Evolutionary conservation across 2,329 filamentous ascomycete species (phyloP), one percentile per base, ranked within the genome.

Genomic region (Orbilia brochopaga): DNA sequence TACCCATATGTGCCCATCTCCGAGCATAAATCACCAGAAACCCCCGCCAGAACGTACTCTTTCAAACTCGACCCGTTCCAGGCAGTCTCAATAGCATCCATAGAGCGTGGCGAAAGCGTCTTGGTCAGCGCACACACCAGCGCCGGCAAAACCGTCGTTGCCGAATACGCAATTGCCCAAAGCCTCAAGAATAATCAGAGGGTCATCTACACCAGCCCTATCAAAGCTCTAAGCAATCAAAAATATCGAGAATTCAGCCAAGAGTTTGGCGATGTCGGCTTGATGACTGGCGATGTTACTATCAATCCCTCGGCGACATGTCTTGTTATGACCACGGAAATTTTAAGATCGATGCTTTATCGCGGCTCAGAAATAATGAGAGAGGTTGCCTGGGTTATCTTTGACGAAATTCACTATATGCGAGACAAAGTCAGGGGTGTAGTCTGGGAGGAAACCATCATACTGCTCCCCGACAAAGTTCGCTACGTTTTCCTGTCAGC

Each of bases 371-470:
- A 99, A 82, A 97, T 99, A 75, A 99, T 99, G 93, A 91, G 94
- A 75, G 94, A 99, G 82, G 95, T 99, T 1, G 92, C 90, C 13
- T 99, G 94, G 94, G 95, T 99, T 1, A 84, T 99, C 1, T 99
- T 99, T 77, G 94, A 99, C 80, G 94, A 99, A 80, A 96, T 99
- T 74, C 94, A 99, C 80, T 99, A 99, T 81, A 89, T 99, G 87
- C 88, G 94, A 78, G 94, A 99, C 81, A 95, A 95, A 80, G 83
- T 87, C 56, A 86, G 94, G 80, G 94, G 94, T 83, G 94, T 99
- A 0, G 94, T 99, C 1, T 99, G 94, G 94, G 94, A 99, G 80
- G 94, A 99, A 82, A 97, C 94, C 42, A 97, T 99, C 78, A 99
- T 99, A 77, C 85, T 99, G 75, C 84, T 99, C 30, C 94, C 94